These are phyloP conservation scores for Auriculariales sp. DNA, from an alignment of 768 basidiomycete species.

Conservation along the genomic window DNA sequence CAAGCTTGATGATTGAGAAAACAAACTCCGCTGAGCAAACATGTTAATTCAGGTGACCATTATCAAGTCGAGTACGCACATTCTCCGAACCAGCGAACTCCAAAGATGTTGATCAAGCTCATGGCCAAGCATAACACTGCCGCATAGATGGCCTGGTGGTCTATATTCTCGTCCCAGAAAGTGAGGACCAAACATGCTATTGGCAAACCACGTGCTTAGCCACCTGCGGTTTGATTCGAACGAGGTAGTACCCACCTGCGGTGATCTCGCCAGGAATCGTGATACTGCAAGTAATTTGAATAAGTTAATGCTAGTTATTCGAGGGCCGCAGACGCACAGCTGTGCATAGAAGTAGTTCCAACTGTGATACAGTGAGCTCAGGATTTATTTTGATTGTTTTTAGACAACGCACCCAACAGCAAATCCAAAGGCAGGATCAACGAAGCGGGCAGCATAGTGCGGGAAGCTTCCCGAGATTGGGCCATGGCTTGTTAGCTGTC, in stretches of 20 bases:
- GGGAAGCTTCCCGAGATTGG: constrained; percentile 70
- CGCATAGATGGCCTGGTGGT: constrained; percentile 42
- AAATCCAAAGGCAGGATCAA: constrained; percentile 44
- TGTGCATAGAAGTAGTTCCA: constrained; percentile 24
- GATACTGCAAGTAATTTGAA: too few species aligned
- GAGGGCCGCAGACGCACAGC: constrained; percentile 27
- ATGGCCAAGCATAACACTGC: constrained; percentile 43
- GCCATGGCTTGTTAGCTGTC: not conserved
- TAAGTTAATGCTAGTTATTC: too few species aligned
- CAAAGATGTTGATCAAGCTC: constrained; percentile 51
- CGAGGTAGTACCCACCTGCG: too few species aligned
- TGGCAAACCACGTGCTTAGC: too few species aligned
- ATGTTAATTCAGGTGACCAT: not conserved
- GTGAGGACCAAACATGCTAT: too few species aligned
- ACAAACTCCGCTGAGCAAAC: constrained; percentile 40
- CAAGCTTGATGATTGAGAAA: constrained; percentile 53
- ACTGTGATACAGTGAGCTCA: constrained; percentile 19
- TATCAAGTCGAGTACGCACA: constrained; percentile 19
- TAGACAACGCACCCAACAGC: constrained; percentile 25
- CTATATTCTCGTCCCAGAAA: constrained; percentile 10
- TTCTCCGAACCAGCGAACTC: constrained; percentile 62
- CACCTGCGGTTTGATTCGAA: too few species aligned
- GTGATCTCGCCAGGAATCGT: too few species aligned
- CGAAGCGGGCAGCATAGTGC: constrained; percentile 48
- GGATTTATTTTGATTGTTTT: constrained; percentile 8